Conservation (phyloP, 1,284 basidiomycete genomes). For the Ceratobasidium sp. region DNA sequence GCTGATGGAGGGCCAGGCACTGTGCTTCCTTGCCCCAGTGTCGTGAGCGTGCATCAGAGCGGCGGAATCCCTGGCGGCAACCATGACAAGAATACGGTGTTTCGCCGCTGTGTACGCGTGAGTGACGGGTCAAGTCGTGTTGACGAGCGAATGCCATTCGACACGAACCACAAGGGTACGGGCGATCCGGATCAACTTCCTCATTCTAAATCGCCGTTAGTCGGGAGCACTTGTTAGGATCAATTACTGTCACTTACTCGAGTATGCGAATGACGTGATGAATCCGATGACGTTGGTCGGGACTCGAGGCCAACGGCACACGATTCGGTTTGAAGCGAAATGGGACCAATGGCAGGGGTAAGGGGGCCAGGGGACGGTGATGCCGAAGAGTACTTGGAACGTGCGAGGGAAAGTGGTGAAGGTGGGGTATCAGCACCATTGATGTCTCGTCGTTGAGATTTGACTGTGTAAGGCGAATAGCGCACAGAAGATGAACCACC, state of each 20-base stretch:
- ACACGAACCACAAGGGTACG: constrained; percentile 66
- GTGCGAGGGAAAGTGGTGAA: constrained; percentile 23
- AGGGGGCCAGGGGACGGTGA: constrained; percentile 33
- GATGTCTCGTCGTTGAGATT: constrained; percentile 33
- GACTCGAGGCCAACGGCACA: neutral
- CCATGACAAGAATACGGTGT: constrained; percentile 73
- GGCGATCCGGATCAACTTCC: constrained; percentile 56
- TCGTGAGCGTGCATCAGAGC: constrained; percentile 75
- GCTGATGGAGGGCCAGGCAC: constrained; percentile 30
- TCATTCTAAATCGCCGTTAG: constrained; percentile 27
- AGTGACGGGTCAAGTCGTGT: constrained; percentile 76
- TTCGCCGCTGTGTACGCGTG: constrained; percentile 64
- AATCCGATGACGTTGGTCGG: constrained; percentile 10
- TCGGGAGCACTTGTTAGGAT: neutral
- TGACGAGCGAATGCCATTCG: constrained; percentile 75
- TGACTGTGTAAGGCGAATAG: constrained; percentile 27
- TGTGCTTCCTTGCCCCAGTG: constrained; percentile 50
- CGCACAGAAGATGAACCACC: constrained; percentile 2
- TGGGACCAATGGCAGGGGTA: constrained; percentile 29
- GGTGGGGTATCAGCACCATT: constrained; percentile 17
- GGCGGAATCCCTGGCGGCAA: constrained; percentile 72
- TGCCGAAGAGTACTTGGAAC: constrained; percentile 28
- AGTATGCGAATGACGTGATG: neutral
- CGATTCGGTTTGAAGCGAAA: constrained; percentile 28
- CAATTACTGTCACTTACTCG: constrained; percentile 9